phyloP scores from a whole-genome alignment of 208 protist genomes.

The Acanthamoeba triangularis region DNA sequence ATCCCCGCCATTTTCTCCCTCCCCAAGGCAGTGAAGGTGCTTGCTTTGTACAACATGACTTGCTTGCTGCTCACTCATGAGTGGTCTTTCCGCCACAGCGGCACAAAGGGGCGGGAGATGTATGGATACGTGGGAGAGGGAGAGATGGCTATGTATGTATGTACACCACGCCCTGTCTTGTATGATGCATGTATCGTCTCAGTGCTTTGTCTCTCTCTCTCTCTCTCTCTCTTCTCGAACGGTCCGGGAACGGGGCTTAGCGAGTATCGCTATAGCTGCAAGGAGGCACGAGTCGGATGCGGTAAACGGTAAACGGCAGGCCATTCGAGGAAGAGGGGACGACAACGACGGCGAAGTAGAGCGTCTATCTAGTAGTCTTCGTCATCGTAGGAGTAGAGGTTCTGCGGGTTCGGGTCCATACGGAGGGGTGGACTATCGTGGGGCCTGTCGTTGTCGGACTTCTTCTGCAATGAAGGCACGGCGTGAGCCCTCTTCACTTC shows the following conservation, averaged over 20 bases:
- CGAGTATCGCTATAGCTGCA: conserved; percentile 8
- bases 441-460: background rate
- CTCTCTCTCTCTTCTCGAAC: background rate
- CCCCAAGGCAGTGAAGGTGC: too few relatives aligned
- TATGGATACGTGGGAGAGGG: too few relatives aligned
- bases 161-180: too few relatives aligned
- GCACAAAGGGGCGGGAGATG: too few relatives aligned
- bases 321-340: background rate
- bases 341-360: background rate
- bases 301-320: background rate
- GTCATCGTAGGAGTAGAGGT: background rate
- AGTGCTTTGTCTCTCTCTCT: too few relatives aligned
- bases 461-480: background rate
- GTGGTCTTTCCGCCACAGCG: too few relatives aligned
- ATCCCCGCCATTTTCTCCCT: too few relatives aligned
- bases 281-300: background rate
- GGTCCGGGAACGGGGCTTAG: background rate
- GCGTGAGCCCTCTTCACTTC: background rate
- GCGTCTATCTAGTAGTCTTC: background rate
- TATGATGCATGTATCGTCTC: too few relatives aligned
- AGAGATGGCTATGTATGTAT: too few relatives aligned
- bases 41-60: too few relatives aligned
- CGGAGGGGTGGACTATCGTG: background rate
- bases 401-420: background rate
- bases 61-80: too few relatives aligned